phyloP scores from a whole-genome alignment of 2,329 filamentous ascomycete species.

The Pochonia chlamydosporia region DNA sequence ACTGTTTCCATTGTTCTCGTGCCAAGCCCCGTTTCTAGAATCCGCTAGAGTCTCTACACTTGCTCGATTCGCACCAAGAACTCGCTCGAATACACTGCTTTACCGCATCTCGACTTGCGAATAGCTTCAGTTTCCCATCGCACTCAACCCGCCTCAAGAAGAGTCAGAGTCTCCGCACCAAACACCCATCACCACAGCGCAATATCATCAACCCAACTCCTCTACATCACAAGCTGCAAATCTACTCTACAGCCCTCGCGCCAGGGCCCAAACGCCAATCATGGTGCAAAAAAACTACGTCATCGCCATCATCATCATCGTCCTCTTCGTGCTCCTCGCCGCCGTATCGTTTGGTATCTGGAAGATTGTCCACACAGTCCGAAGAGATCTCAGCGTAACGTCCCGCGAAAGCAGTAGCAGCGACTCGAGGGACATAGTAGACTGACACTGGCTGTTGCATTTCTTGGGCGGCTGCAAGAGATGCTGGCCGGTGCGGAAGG shows the following conservation, averaged over 20 bases:
- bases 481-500: no score
- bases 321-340: slow-evolving; percentile 58
- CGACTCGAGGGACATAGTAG: slow-evolving; percentile 18
- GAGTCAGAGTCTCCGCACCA: no score
- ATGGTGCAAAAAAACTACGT: slow-evolving; percentile 61
- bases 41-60: not conserved
- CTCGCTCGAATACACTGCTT: not conserved
- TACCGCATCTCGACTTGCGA: not conserved
- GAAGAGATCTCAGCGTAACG: slow-evolving; percentile 36
- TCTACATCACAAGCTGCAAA: no score
- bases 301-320: slow-evolving; percentile 63
- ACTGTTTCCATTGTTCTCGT: not conserved
- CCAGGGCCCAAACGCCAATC: slow-evolving; percentile 22
- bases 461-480: no score
- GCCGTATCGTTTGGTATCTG: slow-evolving; percentile 59
- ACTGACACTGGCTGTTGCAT: slow-evolving; percentile 7
- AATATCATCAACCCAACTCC: no score
- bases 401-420: slow-evolving; percentile 23
- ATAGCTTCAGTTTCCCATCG: not conserved
- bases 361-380: slow-evolving; percentile 49
- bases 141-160: no score
- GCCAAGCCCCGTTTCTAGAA: not conserved
- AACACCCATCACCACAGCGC: no score
- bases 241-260: no score
- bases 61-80: no score